phyloP scores from a whole-genome alignment of 176 grass and related monocot species.

The barley (Hordeum vulgare) region DNA sequence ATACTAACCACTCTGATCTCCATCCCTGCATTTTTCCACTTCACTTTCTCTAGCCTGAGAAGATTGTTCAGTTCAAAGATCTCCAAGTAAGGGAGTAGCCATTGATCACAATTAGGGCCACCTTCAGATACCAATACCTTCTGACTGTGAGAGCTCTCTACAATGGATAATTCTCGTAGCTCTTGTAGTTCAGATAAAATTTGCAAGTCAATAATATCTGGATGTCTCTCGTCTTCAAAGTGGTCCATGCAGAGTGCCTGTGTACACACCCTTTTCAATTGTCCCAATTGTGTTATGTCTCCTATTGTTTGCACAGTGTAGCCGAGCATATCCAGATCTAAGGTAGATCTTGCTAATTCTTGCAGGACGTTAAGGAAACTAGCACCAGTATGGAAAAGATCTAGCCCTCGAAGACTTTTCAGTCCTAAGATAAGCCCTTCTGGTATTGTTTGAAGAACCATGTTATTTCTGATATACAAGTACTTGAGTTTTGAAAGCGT shows the following conservation, averaged over 20 bases:
- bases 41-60: not conserved
- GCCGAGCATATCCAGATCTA: not conserved
- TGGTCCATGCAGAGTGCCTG: not conserved
- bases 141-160: not conserved
- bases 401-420: not conserved
- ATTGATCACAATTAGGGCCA: not conserved
- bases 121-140: not conserved
- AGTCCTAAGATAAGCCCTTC: not conserved
- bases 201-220: not conserved
- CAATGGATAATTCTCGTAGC: not conserved
- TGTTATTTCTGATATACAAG: not conserved
- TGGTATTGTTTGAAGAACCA: not conserved
- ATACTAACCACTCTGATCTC: not conserved
- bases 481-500: not conserved
- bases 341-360: not conserved
- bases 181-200: not conserved
- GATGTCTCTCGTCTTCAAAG: not conserved
- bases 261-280: not conserved
- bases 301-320: not conserved
- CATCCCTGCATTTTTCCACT: not conserved
- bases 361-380: no score
- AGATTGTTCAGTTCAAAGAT: not conserved
- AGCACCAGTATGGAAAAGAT: not conserved
- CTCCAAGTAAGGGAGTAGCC: not conserved
- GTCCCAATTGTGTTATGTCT: not conserved